A percentile compares a stretch with the other conserved stretches of the same genome.
Evolutionary conservation across 2,329 filamentous ascomycete species (phyloP).

Genomic region (Pseudofabraea citricarpa): DNA sequence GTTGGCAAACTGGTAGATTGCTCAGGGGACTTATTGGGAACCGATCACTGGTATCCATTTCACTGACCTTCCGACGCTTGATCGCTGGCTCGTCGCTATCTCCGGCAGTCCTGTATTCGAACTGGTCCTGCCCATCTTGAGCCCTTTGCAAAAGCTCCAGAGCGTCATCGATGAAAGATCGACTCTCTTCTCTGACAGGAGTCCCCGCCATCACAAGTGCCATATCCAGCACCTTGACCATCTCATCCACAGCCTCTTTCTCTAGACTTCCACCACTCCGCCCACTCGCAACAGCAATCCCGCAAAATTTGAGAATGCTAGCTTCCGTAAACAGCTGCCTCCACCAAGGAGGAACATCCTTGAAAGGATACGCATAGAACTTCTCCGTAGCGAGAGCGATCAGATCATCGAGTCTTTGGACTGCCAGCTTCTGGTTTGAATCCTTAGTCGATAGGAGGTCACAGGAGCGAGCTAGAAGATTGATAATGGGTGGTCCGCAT

Average conservation of each 20-base stretch:
- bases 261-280: background rate
- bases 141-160: background rate
- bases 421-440: background rate
- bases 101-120: no score
- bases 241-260: slow-evolving; percentile 13
- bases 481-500: background rate
- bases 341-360: slow-evolving; percentile 64
- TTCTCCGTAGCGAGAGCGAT: slow-evolving; percentile 56
- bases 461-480: background rate
- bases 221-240: slow-evolving; percentile 26
- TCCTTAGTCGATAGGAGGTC: background rate
- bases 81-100: background rate
- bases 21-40: slow-evolving; percentile 27
- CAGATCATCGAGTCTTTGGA: slow-evolving; percentile 47
- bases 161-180: background rate
- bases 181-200: slow-evolving; percentile 2
- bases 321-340: slow-evolving; percentile 67
- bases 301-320: slow-evolving; percentile 56
- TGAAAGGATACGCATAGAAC: slow-evolving; percentile 66
- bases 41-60: slow-evolving; percentile 7
- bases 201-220: slow-evolving; percentile 27
- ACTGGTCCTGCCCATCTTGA: background rate
- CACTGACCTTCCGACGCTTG: background rate
- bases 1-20: slow-evolving; percentile 35
- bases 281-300: slow-evolving; percentile 16